Base-by-base conservation (phyloP, 306 rosid genomes). In the Fragaria nilgerrensis region DNA sequence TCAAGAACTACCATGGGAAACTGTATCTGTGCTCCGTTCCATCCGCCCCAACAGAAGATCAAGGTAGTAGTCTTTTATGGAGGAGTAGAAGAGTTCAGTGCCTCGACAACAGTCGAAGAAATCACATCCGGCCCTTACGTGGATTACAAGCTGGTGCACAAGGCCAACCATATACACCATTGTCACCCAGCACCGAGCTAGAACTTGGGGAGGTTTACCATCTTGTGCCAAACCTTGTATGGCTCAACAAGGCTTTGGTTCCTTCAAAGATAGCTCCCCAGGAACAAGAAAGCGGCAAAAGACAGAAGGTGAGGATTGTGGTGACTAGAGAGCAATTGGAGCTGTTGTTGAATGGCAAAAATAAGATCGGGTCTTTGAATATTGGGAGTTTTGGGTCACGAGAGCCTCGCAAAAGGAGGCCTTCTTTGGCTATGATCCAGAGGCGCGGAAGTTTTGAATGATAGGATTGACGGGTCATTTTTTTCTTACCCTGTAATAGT, bases 351-450 rank as follows among this genome's bases (percentile, higher is more conserved):
- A 78, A 73, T 47, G 86, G 88, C 65, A 74, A 88, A 23, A 86
- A 75, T 73, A 82, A 76, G 75, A 71, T 87, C 69, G 75, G 66
- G 65, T 56, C 37, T 52, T 58, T 41, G 76, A 67, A 56, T 5
- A 59, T 81, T 70, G 75, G 58, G 73, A 72, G 85, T 53, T 52
- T 37, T 58, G 64, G 47, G 55, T 48, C 77, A 44, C 68, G 67
- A 77, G 73, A 68, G 76, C 74, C 81, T 82, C 70, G 2, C 59
- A 88, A 79, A 80, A 90, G 93, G 96, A 22, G 50, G 43, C 92
- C 93, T 53, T 80, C 87, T 81, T 84, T 88, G 73, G 77, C 88
- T 56, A 77, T 77, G 70, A 85, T 90, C 84, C 76, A 49, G 92
- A 90, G 68, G 82, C 76, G 81, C 84, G 75, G 43, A 80, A 56